Percentiles rank a stretch among this genome's conserved stretches.
phyloP scores from a whole-genome alignment of 2,329 filamentous ascomycete species.

The Trichoderma polysporum region DNA sequence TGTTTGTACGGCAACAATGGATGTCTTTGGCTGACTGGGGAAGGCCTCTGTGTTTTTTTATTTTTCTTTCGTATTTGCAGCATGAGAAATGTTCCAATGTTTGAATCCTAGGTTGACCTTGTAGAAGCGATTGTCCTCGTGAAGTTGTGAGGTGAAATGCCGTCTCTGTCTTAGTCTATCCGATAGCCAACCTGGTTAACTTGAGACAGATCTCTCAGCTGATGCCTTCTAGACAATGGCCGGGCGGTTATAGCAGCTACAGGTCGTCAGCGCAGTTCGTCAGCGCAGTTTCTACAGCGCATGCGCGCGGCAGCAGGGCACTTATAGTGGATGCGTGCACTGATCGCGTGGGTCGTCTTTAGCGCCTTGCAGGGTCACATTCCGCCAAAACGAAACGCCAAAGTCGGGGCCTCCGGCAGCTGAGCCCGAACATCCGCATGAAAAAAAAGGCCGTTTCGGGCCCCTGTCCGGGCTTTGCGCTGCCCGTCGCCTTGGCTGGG shows the following conservation, averaged over 20 bases:
- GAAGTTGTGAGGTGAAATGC: too few species aligned
- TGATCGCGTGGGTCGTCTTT: conserved; percentile 5
- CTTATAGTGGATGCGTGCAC: conserved; percentile 8
- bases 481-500: not conserved
- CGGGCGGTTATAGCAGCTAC: not conserved
- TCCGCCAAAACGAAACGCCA: not conserved
- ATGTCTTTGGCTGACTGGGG: not conserved
- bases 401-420: conserved; percentile 11
- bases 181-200: not conserved
- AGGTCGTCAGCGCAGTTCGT: not conserved
- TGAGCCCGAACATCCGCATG: not conserved
- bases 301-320: conserved; percentile 1
- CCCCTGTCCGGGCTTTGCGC: not conserved
- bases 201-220: not conserved
- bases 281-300: not conserved
- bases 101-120: not conserved
- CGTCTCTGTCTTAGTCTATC: too few species aligned
- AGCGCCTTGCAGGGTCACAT: conserved; percentile 9
- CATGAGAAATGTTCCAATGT: not conserved
- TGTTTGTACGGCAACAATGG: not conserved
- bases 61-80: not conserved
- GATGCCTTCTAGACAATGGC: not conserved
- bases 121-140: not conserved
- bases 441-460: not conserved
- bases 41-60: not conserved